Base-by-base conservation (phyloP, 2,329 filamentous ascomycete genomes). In the Verticillium longisporum region DNA sequence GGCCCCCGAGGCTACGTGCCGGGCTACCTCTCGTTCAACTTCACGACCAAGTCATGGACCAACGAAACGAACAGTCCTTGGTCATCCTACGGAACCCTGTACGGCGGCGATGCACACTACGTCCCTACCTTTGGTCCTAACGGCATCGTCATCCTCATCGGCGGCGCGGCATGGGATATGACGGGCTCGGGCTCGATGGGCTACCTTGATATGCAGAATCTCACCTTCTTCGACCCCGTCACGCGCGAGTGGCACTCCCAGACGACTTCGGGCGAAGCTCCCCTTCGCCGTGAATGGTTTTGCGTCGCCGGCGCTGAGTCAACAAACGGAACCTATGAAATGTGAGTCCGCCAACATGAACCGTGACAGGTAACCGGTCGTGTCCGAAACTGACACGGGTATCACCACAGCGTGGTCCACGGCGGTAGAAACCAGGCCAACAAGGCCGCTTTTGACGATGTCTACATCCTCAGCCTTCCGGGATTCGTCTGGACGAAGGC, bases 391-490 rank as follows among this genome's bases (percentile, higher is more conserved):
- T 53, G 11, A 53, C 18, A 7, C 11, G 45, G 26, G 34, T 21
- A 10, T 11, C 3, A 53, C 26, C 26, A 53, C 10, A 75, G 73
- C 55, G 77, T 73, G 61, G 66, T 77, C 2, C 75, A 76, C 53
- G 75, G 73, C 36, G 75, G 75, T 56, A 58, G 64, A 11, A 66
- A 65, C 21, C 61, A 62, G 45, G 65, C 68, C 18, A 61, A 62
- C 14, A 55, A 62, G 1, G 61, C 56, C 13, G 63, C 70, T 6
- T 70, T 68, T 3, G 60, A 68, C 34, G 72, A 75, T 6, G 68
- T 77, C 1, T 70, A 71, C 61, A 68, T 77, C 2, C 71, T 77
- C 7, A 74, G 72, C 15, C 66, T 77, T 0, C 75, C 75, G 2
- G 74, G 73, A 1, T 77, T 77, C 60, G 61, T 68, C 26, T 76